Evolutionary conservation across 2,329 filamentous ascomycete species (phyloP), one percentile per base, ranked within the genome.

Genomic region (Paraphaeosphaeria minitans): DNA sequence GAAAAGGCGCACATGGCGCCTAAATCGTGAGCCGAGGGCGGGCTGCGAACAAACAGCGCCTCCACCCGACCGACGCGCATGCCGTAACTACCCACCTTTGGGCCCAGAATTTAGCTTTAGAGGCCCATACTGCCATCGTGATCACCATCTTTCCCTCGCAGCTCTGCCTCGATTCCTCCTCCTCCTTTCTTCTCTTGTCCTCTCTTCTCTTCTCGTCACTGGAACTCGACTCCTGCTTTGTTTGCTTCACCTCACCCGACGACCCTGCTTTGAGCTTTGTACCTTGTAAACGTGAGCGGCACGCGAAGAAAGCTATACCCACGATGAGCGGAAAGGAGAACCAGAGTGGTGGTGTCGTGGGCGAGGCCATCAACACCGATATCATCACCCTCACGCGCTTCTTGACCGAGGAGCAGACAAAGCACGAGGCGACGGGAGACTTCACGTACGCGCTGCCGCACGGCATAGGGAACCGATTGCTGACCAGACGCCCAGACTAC

Each of bases 361-460:
- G 83, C 59, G 75, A 80, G 68, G 89, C 90, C 77, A 88, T 99
- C 82, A 97, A 98, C 84, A 96, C 92, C 63, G 87, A 97, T 79
- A 98, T 99, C 75, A 85, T 98, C 75, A 98, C 95, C 56, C 87
- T 99, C 70, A 97, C 95, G 43, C 87, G 95, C 62, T 97, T 95
- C 84, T 85, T 99, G 71, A 98, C 93, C 31, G 95, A 99, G 82
- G 93, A 97, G 82, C 95, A 99, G 79, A 81, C 84, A 62, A 97
- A 97, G 80, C 88, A 96, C 81, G 93, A 98, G 78, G 95, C 95
- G 55, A 97, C 93, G 14, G 95, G 95, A 82, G 95, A 99, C 82
- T 99, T 99, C 81, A 99, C 95, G 92, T 97, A 85, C 62, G 90
- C 80, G 19, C 19, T 24, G 33, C 6, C 2, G n/a, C 33, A 31